These are phyloP conservation scores for Colletotrichum gigasporum DNA, from an alignment of 2,329 filamentous ascomycete species.

Conservation along the genomic window DNA sequence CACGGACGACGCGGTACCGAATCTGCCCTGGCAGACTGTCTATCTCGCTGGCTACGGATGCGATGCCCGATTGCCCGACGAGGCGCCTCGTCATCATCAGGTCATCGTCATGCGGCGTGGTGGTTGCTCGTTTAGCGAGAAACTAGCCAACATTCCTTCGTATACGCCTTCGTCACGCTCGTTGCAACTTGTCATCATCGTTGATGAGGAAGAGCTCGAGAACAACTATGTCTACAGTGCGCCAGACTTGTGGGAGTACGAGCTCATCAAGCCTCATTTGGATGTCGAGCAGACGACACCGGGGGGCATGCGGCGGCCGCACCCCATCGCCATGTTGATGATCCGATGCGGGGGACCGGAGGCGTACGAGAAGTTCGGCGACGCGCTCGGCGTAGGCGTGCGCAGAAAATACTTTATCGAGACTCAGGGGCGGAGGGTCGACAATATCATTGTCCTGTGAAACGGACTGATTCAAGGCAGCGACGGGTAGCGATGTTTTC, in stretches of 20 bases:
- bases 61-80: conserved; percentile 61
- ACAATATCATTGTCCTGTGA: conserved; percentile 75
- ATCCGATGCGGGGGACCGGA: conserved; percentile 71
- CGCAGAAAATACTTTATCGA: conserved; percentile 82
- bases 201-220: conserved; percentile 55
- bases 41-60: conserved; percentile 79
- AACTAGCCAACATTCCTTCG: conserved; percentile 85
- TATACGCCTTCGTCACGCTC: conserved; percentile 69
- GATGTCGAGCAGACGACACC: conserved; percentile 79
- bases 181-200: conserved; percentile 83
- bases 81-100: conserved; percentile 68
- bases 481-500: neutral
- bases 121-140: conserved; percentile 84
- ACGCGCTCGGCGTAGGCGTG: conserved; percentile 76
- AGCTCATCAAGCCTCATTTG: conserved; percentile 70
- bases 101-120: conserved; percentile 86
- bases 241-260: conserved; percentile 36
- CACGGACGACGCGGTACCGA: conserved; percentile 44
- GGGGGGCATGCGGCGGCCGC: conserved; percentile 72
- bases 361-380: conserved; percentile 70
- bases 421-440: conserved; percentile 81
- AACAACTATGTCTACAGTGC: conserved; percentile 37
- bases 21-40: conserved; percentile 74
- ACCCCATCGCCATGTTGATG: conserved; percentile 86
- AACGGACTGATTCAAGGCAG: neutral